Evolutionary conservation across 2,329 filamentous ascomycete species (phyloP), one percentile per base, ranked within the genome.

Genomic region (Diatrype stigma): DNA sequence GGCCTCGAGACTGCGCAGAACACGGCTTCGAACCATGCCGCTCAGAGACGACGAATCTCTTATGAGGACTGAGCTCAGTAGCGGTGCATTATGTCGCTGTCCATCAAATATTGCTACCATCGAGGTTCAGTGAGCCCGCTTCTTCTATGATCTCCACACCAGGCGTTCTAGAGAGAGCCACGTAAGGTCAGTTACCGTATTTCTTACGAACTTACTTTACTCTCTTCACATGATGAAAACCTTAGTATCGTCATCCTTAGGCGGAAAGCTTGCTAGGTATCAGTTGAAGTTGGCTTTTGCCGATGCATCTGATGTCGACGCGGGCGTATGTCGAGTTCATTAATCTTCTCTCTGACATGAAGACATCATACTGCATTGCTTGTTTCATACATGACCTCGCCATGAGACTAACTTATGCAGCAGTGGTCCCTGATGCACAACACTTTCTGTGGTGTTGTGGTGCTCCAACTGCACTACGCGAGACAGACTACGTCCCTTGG

Each of bases 161-260:
- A 30, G 23, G 10, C 30, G 38, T 35, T 6, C 38, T n/a, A 28
- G 7, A 28, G 21, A 21, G 16, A 16, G 17, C 45, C 28, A 44
- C 34, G 30, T 51, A 30, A 60, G 63, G 64, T 66, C 55, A 59
- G 62, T 63, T n/a, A 38, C 17, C 47, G 16, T 21, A 38, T 42
- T 30, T 16, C 21, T 8, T 28, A 16, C 19, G 34, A 14, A 45
- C 48, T 44, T 51, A n/a, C 38, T 48, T 5, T 48, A 21, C 38
- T 45, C 45, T 42, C 47, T 61, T 65, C 64, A 59, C 64, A 87
- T 93, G 90, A 95, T 93, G 90, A 94, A 84, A 91, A 77, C 70
- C 70, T 73, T 80, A 74, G 79, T 91, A 92, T 91, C 87, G 89
- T 95, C 90, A 95, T 96, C 90, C 90, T 95, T 95, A 95, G 89